Base-by-base conservation (phyloP, 2,329 filamentous ascomycete genomes). In the Fusarium equiseti region DNA sequence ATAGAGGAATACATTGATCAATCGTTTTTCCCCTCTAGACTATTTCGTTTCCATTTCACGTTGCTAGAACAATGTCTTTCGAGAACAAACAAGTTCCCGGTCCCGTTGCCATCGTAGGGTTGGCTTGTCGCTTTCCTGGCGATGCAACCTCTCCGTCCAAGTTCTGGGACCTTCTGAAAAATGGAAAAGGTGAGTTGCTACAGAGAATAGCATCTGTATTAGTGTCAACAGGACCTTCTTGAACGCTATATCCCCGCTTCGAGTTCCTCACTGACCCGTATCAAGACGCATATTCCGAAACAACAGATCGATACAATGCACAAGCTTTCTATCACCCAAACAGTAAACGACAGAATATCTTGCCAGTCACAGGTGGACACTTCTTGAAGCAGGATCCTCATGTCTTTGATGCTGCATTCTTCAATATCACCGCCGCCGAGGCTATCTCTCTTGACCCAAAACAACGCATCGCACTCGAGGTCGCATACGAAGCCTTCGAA, bases 51-150 rank as follows among this genome's bases (percentile, higher is more conserved):
- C 8, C 3, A 46, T 27, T 27, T 46, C 5, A 27, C 1, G 16
- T 26, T 46, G 43, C 24, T n/a, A 27, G 6, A 27, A 49, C 27
- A 29, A 49, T 49, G 46, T 32, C 46, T 22, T 11, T 15, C 26
- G n/a, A 49, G 1, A 29, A 20, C n/a, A 31, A 49, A 22, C 18
- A 49, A 29, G 38, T 31, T 12, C 26, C 40, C 11, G 60, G 57
- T 6, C 61, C 61, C 18, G 58, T 68, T 52, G 65, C 65, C 24
- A 58, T 68, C 32, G 40, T 65, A 12, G 65, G 65, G 18, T 60
- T 60, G 31, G 48, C 48, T 8, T 65, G 56, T 20, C 45, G 61
- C 18, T 65, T 58, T 24, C 40, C 55, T 29, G 65, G 61, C 16
- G 61, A 49, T 31, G 35, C 45, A 1, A 55, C 29, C 3, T 58